Evolutionary conservation across 2,329 filamentous ascomycete species (phyloP).

Genomic region (Bipolaris victoriae): DNA sequence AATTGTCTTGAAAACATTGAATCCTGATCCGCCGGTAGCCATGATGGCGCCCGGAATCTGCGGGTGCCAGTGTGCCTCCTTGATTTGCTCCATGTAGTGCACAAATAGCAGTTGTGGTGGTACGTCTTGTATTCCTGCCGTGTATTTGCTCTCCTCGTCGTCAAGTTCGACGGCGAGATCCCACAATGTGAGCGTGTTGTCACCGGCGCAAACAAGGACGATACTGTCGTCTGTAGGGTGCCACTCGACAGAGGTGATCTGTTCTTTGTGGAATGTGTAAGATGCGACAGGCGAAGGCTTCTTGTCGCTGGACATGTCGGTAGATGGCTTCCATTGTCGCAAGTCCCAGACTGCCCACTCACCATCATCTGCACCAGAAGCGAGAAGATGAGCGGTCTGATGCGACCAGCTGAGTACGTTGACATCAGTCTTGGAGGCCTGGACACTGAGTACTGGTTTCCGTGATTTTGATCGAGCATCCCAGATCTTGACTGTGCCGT

Average conservation of each 20-base stretch:
- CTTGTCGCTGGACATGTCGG: conserved; percentile 54
- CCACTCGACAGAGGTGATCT: conserved; percentile 96
- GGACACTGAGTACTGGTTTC: conserved; percentile 84
- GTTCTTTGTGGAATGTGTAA: conserved; percentile 95
- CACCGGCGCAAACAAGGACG: conserved; percentile 86
- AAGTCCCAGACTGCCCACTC: conserved; percentile 97
- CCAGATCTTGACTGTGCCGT: conserved; percentile 96
- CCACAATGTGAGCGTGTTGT: conserved; percentile 95
- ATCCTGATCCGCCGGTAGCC: conserved; percentile 85
- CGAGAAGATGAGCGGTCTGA: conserved; percentile 86
- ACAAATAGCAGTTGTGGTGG: conserved; percentile 95
- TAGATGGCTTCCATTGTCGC: conserved; percentile 83
- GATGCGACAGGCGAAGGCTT: conserved; percentile 81
- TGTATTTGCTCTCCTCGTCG: conserved; percentile 93
- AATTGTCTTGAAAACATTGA: conserved; percentile 61
- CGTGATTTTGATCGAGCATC: conserved; percentile 90
- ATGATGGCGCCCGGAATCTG: conserved; percentile 91
- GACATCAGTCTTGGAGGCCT: conserved; percentile 83
- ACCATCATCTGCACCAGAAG: conserved; percentile 91
- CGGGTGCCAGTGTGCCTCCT: conserved; percentile 96
- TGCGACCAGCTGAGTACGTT: conserved; percentile 97
- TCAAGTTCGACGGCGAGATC: conserved; percentile 96
- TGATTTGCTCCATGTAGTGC: conserved; percentile 92
- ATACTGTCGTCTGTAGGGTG: conserved; percentile 97
- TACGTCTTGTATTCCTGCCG: conserved; percentile 84